These are phyloP conservation scores for Paecilomyces variotii DNA, from an alignment of 2,329 filamentous ascomycete genomes.

Conservation along the genomic window DNA sequence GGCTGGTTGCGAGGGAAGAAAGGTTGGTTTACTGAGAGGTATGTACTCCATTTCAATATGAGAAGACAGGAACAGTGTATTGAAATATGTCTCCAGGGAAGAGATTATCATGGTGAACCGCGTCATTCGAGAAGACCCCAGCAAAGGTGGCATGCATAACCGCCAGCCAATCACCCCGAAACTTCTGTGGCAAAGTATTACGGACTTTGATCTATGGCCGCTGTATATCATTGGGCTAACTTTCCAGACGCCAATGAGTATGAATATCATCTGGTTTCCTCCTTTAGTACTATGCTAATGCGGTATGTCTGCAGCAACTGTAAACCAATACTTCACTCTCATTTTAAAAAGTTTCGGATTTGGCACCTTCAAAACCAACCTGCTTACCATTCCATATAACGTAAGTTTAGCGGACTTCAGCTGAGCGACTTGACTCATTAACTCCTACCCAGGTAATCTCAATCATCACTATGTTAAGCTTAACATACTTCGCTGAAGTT, in stretches of 20 bases:
- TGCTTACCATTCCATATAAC: constrained; percentile 19
- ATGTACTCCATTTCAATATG: not conserved
- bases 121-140: constrained; percentile 44
- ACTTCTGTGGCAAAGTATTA: constrained; percentile 43
- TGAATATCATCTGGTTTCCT: not conserved
- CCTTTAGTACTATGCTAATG: not conserved
- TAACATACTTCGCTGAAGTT: constrained; percentile 19
- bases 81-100: constrained; percentile 29
- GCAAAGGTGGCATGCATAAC: constrained; percentile 51
- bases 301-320: not conserved
- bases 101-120: constrained; percentile 61
- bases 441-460: constrained; percentile 34
- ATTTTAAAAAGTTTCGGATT: constrained; percentile 37
- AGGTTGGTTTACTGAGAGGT: constrained; percentile 57
- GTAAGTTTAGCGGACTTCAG: not conserved
- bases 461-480: constrained; percentile 19
- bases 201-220: constrained; percentile 46
- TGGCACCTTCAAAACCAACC: constrained; percentile 16
- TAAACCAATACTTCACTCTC: constrained; percentile 34
- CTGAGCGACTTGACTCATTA: not conserved
- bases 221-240: not conserved
- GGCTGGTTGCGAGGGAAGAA: constrained; percentile 24
- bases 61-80: not conserved
- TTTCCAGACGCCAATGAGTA: not conserved
- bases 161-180: constrained; percentile 39